Conservation (phyloP, 495 filamentous ascomycete genomes). For the Hypomontagnella submonticulosa region DNA sequence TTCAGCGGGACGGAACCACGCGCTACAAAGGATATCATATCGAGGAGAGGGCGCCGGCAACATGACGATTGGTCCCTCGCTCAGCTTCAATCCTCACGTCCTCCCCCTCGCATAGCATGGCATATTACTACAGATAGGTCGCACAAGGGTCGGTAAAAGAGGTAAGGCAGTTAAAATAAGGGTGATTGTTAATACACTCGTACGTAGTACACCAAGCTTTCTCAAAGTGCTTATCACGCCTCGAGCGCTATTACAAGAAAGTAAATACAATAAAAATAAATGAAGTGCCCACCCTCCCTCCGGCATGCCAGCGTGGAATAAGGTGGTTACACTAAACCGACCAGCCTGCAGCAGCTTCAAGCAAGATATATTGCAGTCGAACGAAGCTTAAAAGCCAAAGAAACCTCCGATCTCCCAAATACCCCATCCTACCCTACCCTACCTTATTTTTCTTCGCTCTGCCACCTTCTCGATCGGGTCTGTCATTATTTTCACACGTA, state of each 20-base stretch:
- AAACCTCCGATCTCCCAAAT: slow-evolving; percentile 43
- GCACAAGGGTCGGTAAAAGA: slow-evolving; percentile 21
- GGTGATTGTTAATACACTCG: slow-evolving; percentile 12
- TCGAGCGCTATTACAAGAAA: slow-evolving; percentile 33
- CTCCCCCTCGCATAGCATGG: slow-evolving; percentile 26
- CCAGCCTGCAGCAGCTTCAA: slow-evolving; percentile 42
- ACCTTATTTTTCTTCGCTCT: slow-evolving; percentile 21
- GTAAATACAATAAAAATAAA: slow-evolving; percentile 22
- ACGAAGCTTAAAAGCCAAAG: slow-evolving; percentile 47
- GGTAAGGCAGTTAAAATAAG: slow-evolving; percentile 13
- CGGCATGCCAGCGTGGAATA: slow-evolving; percentile 21
- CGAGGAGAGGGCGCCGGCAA: slow-evolving; percentile 12
- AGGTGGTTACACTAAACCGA: slow-evolving; percentile 40
- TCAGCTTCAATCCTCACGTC: slow-evolving; percentile 19
- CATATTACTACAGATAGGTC: slow-evolving; percentile 26
- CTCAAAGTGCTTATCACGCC: slow-evolving; percentile 41
- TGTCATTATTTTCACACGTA: slow-evolving; percentile 13
- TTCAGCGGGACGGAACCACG: slow-evolving; percentile 4
- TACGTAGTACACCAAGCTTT: slow-evolving; percentile 20
- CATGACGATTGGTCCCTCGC: slow-evolving; percentile 2
- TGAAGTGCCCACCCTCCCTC: slow-evolving; percentile 29
- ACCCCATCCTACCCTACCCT: slow-evolving; percentile 26
- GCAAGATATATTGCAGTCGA: slow-evolving; percentile 46
- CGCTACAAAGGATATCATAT: slow-evolving; percentile 1
- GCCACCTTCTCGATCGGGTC: slow-evolving; percentile 37